These are phyloP conservation scores for Penicillium sp. DNA, from an alignment of 2,329 filamentous ascomycete genomes.

Conservation along the genomic window DNA sequence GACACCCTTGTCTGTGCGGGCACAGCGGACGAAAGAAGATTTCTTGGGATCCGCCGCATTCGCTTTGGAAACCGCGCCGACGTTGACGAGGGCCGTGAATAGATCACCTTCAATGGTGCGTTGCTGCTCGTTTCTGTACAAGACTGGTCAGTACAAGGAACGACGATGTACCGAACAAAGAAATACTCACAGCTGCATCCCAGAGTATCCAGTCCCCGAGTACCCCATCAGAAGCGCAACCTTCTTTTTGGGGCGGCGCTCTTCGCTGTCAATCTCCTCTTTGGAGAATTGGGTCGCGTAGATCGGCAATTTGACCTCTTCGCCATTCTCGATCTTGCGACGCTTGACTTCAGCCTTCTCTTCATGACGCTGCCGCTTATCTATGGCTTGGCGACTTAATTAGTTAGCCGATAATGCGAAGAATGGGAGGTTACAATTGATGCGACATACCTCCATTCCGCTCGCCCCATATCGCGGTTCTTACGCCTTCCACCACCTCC, in stretches of 20 bases:
- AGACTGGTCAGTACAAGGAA: background rate
- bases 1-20: conserved; percentile 94
- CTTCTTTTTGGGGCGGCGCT: conserved; percentile 88
- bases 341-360: conserved; percentile 55
- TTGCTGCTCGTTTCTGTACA: conserved; percentile 54
- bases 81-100: conserved; percentile 85
- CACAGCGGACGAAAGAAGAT: conserved; percentile 88
- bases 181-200: conserved; percentile 73
- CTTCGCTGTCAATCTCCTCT: conserved; percentile 85
- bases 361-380: conserved; percentile 52
- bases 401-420: conserved; percentile 43
- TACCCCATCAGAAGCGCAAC: conserved; percentile 95
- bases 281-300: conserved; percentile 61
- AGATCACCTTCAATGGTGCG: conserved; percentile 96
- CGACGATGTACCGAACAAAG: background rate
- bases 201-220: conserved; percentile 92
- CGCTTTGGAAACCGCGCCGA: conserved; percentile 91
- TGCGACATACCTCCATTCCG: conserved; percentile 59
- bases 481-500: conserved; percentile 48
- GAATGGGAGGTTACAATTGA: background rate
- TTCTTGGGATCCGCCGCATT: conserved; percentile 98
- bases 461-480: conserved; percentile 65
- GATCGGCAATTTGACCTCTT: conserved; percentile 43
- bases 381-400: conserved; percentile 50
- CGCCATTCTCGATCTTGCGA: conserved; percentile 49